Percentiles rank a stretch among this genome's conserved stretches.
phyloP scores from a whole-genome alignment of 2,329 filamentous ascomycete species.

The Sporothrix brasiliensis region DNA sequence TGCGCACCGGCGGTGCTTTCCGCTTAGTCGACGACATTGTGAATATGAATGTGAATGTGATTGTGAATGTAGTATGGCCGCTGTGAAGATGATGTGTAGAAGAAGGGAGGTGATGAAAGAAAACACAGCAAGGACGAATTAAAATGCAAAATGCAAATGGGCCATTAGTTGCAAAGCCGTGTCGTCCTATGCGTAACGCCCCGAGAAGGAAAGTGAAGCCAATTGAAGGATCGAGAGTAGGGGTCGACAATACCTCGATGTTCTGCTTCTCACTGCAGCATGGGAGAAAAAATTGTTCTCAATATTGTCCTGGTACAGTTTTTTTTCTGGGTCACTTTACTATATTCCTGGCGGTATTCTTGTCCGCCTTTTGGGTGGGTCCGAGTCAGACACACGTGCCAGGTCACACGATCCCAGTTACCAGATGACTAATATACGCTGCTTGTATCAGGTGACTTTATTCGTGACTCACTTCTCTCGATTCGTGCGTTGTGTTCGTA shows the following conservation, averaged over 20 bases:
- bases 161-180: neutral
- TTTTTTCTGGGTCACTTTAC: constrained; percentile 22
- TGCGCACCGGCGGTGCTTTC: constrained; percentile 57
- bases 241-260: neutral
- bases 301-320: constrained; percentile 4
- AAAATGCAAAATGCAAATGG: neutral
- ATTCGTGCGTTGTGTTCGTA: too few relatives aligned
- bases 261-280: constrained; percentile 4
- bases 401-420: neutral
- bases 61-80: neutral
- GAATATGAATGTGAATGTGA: neutral
- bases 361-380: constrained; percentile 31
- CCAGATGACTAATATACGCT: neutral
- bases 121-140: neutral
- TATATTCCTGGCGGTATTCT: constrained; percentile 34
- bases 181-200: neutral
- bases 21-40: constrained; percentile 61
- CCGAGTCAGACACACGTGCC: neutral
- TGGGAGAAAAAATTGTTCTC: constrained; percentile 22
- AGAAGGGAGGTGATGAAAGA: neutral
- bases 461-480: neutral
- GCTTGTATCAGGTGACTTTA: neutral
- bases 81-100: neutral
- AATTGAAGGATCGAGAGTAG: neutral
- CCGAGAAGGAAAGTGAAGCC: neutral